Evolutionary conservation across 2,329 filamentous ascomycete genomes (phyloP).

Genomic region (Rutstroemia sydowiana): DNA sequence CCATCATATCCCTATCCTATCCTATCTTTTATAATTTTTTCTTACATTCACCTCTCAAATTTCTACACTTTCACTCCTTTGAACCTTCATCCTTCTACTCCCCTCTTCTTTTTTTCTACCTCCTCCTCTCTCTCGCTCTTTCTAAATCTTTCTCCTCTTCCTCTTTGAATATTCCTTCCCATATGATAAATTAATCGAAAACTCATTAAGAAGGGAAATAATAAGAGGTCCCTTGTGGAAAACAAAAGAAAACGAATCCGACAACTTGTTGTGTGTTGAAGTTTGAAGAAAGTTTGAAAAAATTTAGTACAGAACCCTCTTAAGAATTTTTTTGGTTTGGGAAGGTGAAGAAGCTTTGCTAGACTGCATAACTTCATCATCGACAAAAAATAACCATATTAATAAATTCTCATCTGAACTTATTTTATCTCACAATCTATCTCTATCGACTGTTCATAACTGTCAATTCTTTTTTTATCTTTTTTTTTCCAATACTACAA

Average conservation of each 20-base stretch:
- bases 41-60: background rate
- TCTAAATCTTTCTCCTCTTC: conserved; percentile 2
- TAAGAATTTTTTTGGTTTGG: no score
- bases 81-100: background rate
- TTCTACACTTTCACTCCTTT: background rate
- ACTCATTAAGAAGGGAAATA: no score
- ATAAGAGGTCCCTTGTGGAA: conserved; percentile 4
- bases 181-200: conserved; percentile 1
- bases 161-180: background rate
- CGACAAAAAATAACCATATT: background rate
- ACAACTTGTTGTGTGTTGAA: conserved; percentile 14
- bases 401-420: conserved; percentile 14
- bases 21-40: no score
- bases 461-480: conserved; percentile 15
- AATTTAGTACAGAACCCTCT: background rate
- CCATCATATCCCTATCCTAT: background rate
- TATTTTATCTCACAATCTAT: conserved; percentile 4
- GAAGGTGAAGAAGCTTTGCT: conserved; percentile 4
- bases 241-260: no score
- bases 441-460: conserved; percentile 20
- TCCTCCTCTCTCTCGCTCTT: background rate
- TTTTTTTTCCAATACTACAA: background rate
- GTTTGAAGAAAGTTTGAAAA: conserved; percentile 5
- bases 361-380: background rate
- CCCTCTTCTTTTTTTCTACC: background rate